Percentiles rank a stretch among this genome's conserved stretches.
Conservation (phyloP, 2,329 filamentous ascomycete species). For the Didymosphaeria variabile region DNA sequence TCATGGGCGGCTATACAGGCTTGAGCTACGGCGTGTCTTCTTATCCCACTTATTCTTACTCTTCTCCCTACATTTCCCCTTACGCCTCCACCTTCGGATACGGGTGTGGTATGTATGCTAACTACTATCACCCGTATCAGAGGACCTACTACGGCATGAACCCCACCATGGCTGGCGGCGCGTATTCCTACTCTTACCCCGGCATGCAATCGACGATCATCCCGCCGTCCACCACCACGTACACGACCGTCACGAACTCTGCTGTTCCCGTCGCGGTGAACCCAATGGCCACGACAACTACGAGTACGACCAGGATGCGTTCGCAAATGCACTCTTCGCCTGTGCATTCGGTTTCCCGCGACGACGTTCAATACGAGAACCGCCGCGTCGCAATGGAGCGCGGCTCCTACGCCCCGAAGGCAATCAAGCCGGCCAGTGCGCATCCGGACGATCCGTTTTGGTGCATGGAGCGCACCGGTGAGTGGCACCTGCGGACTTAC, state of each 20-base stretch:
- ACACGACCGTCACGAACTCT: conserved; percentile 35
- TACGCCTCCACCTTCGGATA: conserved; percentile 27
- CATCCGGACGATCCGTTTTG: conserved; percentile 47
- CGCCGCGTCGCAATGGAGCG: conserved; percentile 41
- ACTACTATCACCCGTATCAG: conserved; percentile 46
- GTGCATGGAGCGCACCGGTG: conserved; percentile 49
- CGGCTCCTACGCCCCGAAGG: conserved; percentile 40
- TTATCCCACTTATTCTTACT: conserved; percentile 17
- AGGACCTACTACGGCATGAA: conserved; percentile 39
- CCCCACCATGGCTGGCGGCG: conserved; percentile 22
- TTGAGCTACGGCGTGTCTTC: conserved; percentile 16
- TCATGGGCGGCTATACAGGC: conserved; percentile 9
- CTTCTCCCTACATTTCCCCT: conserved; percentile 22
- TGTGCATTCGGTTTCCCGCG: conserved; percentile 15
- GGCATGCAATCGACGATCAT: conserved; percentile 27
- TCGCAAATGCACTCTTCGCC: conserved; percentile 2
- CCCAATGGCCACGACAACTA: conserved; percentile 24
- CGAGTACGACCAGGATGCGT: conserved; percentile 10
- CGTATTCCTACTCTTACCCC: conserved; percentile 34
- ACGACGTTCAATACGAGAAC: conserved; percentile 42
- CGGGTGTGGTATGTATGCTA: conserved; percentile 47
- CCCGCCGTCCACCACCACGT: conserved; percentile 28
- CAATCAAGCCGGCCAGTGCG: conserved; percentile 45
- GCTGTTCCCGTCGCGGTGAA: conserved; percentile 25
- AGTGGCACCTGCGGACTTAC: conserved; percentile 46